A percentile compares a stretch with the other conserved stretches of the same genome.
phyloP scores from a whole-genome alignment of 2,329 filamentous ascomycete genomes.

The Corniculantispora saksenae region DNA sequence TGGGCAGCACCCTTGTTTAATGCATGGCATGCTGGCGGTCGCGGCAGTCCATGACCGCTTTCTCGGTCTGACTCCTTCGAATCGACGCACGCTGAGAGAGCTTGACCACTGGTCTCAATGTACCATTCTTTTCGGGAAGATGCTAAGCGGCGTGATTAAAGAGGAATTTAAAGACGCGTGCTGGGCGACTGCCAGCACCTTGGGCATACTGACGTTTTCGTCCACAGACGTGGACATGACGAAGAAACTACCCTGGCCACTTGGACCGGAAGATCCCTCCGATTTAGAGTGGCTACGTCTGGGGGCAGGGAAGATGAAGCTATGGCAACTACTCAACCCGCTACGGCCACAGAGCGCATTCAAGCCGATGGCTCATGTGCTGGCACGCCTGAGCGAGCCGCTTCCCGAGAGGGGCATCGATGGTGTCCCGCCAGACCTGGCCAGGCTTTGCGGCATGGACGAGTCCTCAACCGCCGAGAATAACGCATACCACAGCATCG shows the following conservation, averaged over 20 bases:
- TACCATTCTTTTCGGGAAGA: neutral
- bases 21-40: constrained; percentile 6
- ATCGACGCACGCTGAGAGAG: neutral
- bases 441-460: neutral
- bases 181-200: constrained; percentile 1
- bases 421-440: neutral
- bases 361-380: neutral
- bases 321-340: constrained; percentile 5
- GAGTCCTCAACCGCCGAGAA: neutral
- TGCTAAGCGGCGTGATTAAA: neutral
- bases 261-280: neutral
- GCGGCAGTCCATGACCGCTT: neutral
- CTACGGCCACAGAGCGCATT: constrained; percentile 2
- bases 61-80: neutral
- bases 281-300: constrained; percentile 8
- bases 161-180: neutral
- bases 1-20: constrained; percentile 1
- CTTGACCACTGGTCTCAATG: constrained; percentile 8
- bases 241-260: neutral
- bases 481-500: neutral
- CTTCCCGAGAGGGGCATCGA: neutral
- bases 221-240: neutral
- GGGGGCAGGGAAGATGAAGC: constrained; percentile 10
- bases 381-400: constrained; percentile 6
- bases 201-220: constrained; percentile 3